Percentiles rank a stretch among this genome's conserved stretches.
These are phyloP conservation scores for Calonectria crousiana DNA, from an alignment of 2,329 filamentous ascomycete genomes.

Conservation along the genomic window DNA sequence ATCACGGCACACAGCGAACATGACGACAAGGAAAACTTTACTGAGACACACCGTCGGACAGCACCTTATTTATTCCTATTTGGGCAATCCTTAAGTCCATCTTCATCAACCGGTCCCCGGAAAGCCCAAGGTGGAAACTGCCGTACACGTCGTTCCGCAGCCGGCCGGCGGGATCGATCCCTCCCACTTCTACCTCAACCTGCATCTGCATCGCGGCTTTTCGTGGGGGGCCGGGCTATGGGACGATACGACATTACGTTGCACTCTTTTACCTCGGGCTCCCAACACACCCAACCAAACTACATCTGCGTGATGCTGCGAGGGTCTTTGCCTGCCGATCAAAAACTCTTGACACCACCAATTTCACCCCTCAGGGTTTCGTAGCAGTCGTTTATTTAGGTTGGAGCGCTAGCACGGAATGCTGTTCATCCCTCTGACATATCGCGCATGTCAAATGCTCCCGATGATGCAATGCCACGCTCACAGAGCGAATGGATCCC, in stretches of 20 bases:
- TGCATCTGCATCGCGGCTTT: conserved; percentile 5
- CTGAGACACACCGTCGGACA: background rate
- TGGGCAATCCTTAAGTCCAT: conserved; percentile 2
- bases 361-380: background rate
- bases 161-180: conserved; percentile 14
- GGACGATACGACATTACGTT: conserved; percentile 3
- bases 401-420: conserved; percentile 3
- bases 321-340: conserved; percentile 12
- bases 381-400: conserved; percentile 2
- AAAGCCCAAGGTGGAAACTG: conserved; percentile 19
- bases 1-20: background rate
- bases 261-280: background rate
- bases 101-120: conserved; percentile 9
- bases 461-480: conserved; percentile 23
- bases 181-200: conserved; percentile 5
- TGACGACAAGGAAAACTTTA: background rate
- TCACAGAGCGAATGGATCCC: conserved; percentile 6
- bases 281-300: conserved; percentile 1
- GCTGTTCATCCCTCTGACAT: background rate
- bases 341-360: background rate
- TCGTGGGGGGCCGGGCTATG: conserved; percentile 16
- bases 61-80: background rate
- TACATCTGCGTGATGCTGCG: background rate
- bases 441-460: conserved; percentile 18
- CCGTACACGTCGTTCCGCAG: conserved; percentile 1